These are phyloP conservation scores for Galeopsis tetrahit DNA, from an alignment of 257 asterid genomes.

Conservation along the genomic window DNA sequence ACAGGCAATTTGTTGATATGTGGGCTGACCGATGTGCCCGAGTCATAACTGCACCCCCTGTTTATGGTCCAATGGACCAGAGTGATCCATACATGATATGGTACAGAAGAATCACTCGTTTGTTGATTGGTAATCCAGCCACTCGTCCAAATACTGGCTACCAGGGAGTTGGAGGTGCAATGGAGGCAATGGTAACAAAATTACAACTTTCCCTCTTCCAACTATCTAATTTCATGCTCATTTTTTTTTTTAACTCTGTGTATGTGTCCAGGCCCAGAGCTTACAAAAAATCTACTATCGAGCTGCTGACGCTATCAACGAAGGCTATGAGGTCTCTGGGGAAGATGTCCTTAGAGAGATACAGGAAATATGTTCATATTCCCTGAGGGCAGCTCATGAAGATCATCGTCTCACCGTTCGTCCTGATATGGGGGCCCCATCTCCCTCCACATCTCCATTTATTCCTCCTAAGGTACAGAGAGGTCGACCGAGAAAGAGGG, in stretches of 20 bases:
- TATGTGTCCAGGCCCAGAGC: conserved; percentile 67
- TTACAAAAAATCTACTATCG: conserved; percentile 69
- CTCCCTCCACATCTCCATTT: conserved; percentile 42
- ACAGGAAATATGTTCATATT: conserved; percentile 66
- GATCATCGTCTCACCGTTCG: conserved; percentile 56
- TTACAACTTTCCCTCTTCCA: conserved; percentile 7
- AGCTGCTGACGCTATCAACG: conserved; percentile 64
- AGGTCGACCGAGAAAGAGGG: conserved; percentile 74
- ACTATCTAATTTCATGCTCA: conserved; percentile 19
- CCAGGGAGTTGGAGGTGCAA: conserved; percentile 65
- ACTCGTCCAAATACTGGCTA: conserved; percentile 59
- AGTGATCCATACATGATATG: conserved; percentile 72
- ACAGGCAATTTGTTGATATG: conserved; percentile 68
- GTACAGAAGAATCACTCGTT: conserved; percentile 67
- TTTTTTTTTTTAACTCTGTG: conserved; percentile 1
- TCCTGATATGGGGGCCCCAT: conserved; percentile 48
- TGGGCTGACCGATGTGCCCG: conserved; percentile 64
- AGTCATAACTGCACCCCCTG: conserved; percentile 46
- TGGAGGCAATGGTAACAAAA: conserved; percentile 63
- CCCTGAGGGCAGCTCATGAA: conserved; percentile 69
- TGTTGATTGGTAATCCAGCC: conserved; percentile 77
- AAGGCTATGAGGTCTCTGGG: conserved; percentile 53
- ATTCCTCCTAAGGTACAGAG: conserved; percentile 58
- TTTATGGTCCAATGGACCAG: conserved; percentile 60
- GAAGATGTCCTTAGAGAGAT: conserved; percentile 67